Evolutionary conservation across 176 grass and related monocot species (phyloP), one percentile per base, ranked within the genome.

Genomic region (Alopecurus myosuroides): DNA sequence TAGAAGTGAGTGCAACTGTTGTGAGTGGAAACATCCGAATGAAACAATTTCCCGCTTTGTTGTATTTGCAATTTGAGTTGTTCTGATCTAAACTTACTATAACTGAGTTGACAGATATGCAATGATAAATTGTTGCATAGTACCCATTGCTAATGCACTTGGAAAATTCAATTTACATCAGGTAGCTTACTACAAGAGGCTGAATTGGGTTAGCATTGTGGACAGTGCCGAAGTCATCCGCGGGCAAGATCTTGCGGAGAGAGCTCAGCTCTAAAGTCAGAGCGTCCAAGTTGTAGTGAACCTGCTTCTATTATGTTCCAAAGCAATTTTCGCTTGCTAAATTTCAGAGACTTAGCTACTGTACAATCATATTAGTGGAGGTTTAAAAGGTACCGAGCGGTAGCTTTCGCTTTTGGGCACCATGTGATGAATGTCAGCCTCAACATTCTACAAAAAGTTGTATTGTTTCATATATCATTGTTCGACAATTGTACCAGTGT

Each of bases 241-340:
- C 95, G 6, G 92, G 92, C 48, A 95, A 98, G 88, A 94, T 98
- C 30, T 65, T 98, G 26, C 82, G 92, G 66, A 94, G 92, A 80
- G 90, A 94, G 36, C 82, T 98, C 18, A 93, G 95, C 19, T 82
- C 85, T 11, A 51, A 98, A 88, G 90, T 83, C 68, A 98, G 95
- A 84, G 90, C 91, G 5, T 95, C 95, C 31, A 95, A 92, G 36
- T 7, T 95, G 41, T 98, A 94, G 77, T 12, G 75, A 22, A 76
- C 34, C 6, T 15, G 39, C 39, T 49, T 31, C 36, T 52, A 22
- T 52, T 52, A 1, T 52, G n/a, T n/a, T n/a, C n/a, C n/a, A n/a
- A 15, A 49, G 46, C 46, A 49, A 49, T 49, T 13, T 3, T 17
- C 11, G 40, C 40, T 48, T 39, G 45, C 45, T 7, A 52, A 52